These are phyloP conservation scores for Calocybe gambosa DNA, from an alignment of 1,284 basidiomycete genomes.

Conservation along the genomic window DNA sequence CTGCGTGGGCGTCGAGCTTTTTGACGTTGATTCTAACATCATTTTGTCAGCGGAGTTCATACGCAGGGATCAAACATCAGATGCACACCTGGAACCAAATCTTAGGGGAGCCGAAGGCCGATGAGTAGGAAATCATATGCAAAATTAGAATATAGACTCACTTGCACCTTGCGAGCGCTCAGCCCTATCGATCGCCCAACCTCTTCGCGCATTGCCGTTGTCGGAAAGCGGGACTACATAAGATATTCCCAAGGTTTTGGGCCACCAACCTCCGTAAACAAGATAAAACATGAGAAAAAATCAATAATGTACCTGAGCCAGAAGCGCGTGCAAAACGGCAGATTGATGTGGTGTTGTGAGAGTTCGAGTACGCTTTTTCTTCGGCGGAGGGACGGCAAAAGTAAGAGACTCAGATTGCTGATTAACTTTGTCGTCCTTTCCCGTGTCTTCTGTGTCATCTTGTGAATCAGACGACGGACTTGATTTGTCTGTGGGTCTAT, in stretches of 20 bases:
- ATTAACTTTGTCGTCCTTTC: slow-evolving; percentile 35
- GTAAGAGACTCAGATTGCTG: slow-evolving; percentile 29
- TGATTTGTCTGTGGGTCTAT: slow-evolving; percentile 24
- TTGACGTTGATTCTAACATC: slow-evolving; percentile 67
- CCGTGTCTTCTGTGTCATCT: slow-evolving; percentile 48
- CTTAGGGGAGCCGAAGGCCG: slow-evolving; percentile 32
- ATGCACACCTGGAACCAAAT: slow-evolving; percentile 75
- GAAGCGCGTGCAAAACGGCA: slow-evolving; percentile 70
- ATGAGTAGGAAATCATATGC: slow-evolving; percentile 19
- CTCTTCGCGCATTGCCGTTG: slow-evolving; percentile 78
- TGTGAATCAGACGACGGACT: slow-evolving; percentile 49
- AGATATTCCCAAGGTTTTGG: slow-evolving; percentile 8
- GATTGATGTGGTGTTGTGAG: slow-evolving; percentile 81
- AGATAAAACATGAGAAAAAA: slow-evolving; percentile 6
- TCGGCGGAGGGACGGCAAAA: slow-evolving; percentile 34
- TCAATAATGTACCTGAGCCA: slow-evolving; percentile 59
- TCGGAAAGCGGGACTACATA: slow-evolving; percentile 74
- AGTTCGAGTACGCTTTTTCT: slow-evolving; percentile 75
- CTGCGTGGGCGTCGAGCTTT: slow-evolving; percentile 68
- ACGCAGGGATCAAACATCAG: background rate
- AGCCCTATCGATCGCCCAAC: slow-evolving; percentile 77
- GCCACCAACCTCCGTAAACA: slow-evolving; percentile 2
- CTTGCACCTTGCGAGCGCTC: slow-evolving; percentile 83
- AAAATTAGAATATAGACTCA: slow-evolving; percentile 30
- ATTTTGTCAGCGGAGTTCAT: slow-evolving; percentile 10